These are phyloP conservation scores for Fraxinus angustifolia DNA, from an alignment of 305 asterid species.

Conservation along the genomic window DNA sequence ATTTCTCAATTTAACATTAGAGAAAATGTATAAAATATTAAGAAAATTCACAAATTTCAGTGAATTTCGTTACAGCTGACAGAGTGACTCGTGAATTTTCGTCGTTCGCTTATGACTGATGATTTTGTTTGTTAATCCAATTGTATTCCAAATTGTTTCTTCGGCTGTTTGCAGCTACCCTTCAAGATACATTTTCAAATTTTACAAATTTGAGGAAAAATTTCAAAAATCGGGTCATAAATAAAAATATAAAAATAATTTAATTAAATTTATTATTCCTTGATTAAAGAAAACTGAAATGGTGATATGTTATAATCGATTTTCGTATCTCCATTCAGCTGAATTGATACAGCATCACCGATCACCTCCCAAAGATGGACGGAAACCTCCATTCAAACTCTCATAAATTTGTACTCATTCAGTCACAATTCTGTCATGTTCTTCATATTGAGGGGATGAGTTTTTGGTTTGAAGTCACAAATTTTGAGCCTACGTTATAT, in stretches of 20 bases:
- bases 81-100: not conserved
- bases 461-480: too few species aligned
- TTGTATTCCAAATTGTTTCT: not conserved
- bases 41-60: not conserved
- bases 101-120: not conserved
- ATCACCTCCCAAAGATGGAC: not conserved
- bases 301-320: not conserved
- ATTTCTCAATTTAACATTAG: not conserved
- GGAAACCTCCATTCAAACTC: not conserved
- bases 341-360: not conserved
- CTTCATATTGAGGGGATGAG: too few species aligned
- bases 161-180: not conserved
- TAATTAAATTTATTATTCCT: too few species aligned
- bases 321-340: not conserved
- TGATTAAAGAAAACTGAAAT: not conserved
- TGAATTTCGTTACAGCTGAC: not conserved
- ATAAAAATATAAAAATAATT: too few species aligned
- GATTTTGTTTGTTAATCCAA: not conserved
- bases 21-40: too few species aligned
- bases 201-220: not conserved
- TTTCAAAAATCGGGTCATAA: not conserved
- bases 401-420: too few species aligned
- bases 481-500: too few species aligned
- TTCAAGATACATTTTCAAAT: too few species aligned
- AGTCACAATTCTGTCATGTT: too few species aligned